Percentiles rank a stretch among this genome's conserved stretches.
These are phyloP conservation scores for Podospora didyma DNA, from an alignment of 495 filamentous ascomycete genomes.

Conservation along the genomic window DNA sequence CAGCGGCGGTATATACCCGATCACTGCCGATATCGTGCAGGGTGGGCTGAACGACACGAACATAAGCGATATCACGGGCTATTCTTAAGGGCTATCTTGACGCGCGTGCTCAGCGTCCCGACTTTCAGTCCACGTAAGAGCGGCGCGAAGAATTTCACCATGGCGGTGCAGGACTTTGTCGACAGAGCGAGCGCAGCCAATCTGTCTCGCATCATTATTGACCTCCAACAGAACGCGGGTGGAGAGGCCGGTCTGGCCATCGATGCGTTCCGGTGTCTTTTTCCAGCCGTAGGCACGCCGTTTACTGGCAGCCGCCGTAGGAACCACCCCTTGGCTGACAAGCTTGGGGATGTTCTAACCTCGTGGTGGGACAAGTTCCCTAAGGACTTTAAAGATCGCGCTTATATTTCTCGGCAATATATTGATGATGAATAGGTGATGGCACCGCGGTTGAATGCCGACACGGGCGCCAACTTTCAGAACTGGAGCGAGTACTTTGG, in stretches of 20 bases:
- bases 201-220: slow-evolving; percentile 46
- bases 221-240: slow-evolving; percentile 46
- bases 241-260: too few relatives aligned
- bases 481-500: slow-evolving; percentile 55
- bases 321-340: too few relatives aligned
- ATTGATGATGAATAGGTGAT: slow-evolving; percentile 39
- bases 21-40: slow-evolving; percentile 28
- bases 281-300: too few relatives aligned
- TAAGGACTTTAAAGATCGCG: too few relatives aligned
- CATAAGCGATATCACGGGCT: slow-evolving; percentile 37
- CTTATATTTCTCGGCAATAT: neutral
- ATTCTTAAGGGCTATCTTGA: slow-evolving; percentile 37
- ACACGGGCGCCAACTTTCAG: slow-evolving; percentile 41
- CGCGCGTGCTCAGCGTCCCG: slow-evolving; percentile 47
- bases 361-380: too few relatives aligned
- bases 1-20: slow-evolving; percentile 25
- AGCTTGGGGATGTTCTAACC: too few relatives aligned
- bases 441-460: slow-evolving; percentile 38
- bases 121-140: slow-evolving; percentile 37
- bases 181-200: slow-evolving; percentile 26
- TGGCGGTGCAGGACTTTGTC: slow-evolving; percentile 41
- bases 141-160: slow-evolving; percentile 31
- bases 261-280: too few relatives aligned
- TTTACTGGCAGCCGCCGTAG: too few relatives aligned
- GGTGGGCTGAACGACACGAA: slow-evolving; percentile 26